Conservation (phyloP, 1,284 basidiomycete genomes). For the Dichomitus squalens region DNA sequence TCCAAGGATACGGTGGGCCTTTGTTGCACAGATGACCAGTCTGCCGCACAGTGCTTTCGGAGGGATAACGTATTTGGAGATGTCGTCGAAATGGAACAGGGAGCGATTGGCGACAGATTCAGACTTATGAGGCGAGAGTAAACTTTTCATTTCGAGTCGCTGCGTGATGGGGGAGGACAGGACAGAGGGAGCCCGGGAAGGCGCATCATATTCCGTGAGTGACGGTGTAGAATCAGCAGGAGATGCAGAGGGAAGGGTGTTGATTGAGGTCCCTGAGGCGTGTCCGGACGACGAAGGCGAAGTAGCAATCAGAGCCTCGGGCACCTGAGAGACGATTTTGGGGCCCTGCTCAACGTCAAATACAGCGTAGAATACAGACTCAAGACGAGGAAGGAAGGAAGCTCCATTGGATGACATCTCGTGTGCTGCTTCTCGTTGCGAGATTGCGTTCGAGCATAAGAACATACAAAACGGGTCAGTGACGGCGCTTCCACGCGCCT, state of each 20-base stretch:
- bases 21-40: conserved; percentile 80
- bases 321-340: conserved; percentile 88
- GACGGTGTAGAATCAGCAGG: conserved; percentile 45
- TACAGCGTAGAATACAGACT: conserved; percentile 86
- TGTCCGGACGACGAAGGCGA: conserved; percentile 19
- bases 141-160: conserved; percentile 43
- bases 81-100: conserved; percentile 90
- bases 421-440: not conserved
- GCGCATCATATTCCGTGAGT: conserved; percentile 38
- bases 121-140: conserved; percentile 49
- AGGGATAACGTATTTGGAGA: conserved; percentile 95
- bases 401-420: conserved; percentile 55
- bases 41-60: conserved; percentile 85
- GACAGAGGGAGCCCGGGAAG: conserved; percentile 39
- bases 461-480: not conserved
- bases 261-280: conserved; percentile 20
- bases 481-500: no score
- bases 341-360: conserved; percentile 85
- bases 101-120: conserved; percentile 45
- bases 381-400: conserved; percentile 78
- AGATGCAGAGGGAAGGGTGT: conserved; percentile 37
- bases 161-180: conserved; percentile 45
- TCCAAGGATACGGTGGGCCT: conserved; percentile 81
- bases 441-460: no score
- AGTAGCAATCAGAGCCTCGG: conserved; percentile 78